Evolutionary conservation across 1,139 yeast species (phyloP), one percentile per base, ranked within the genome.

Genomic region (Hansenula anomala): DNA sequence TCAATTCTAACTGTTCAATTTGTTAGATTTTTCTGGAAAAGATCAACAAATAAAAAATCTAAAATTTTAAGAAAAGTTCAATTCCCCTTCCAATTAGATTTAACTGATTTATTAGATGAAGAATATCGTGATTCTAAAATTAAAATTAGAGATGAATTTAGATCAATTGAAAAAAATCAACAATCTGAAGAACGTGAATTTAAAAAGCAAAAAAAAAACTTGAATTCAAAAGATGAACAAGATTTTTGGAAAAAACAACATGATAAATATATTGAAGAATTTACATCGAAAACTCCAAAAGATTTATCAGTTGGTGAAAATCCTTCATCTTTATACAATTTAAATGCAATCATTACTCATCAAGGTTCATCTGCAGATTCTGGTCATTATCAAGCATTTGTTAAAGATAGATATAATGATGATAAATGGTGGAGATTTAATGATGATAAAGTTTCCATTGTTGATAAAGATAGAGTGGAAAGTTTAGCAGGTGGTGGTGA

Each of bases 401-500:
- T 85, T 23, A 79, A 76, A 52, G 90, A 87, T 59, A 76, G 74
- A 39, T 65, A 66, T 34, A 94, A 82, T 56, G 88, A 85, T 30
- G 78, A 81, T 33, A 73, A 71, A 50, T 92, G 99, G 99, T 92
- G 87, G 82, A 83, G 81, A 58, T 94, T 88, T 64, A 89, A 92
- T 59, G 99, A 92, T 60, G 96, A 90, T 62, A 83, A 84, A 59
- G 96, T 94, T n/a, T 67, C 80, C 10, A 66, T 73, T 30, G 89
- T 90, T 14, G 75, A 72, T 43, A 85, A 78, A 56, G 94, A 88
- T 39, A 87, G 78, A 58, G 78, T 92, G 46, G 96, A 88, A 58
- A 65, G 75, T 40, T 72, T 94, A 48, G 86, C 97, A 9, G 99
- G 98, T 34, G 99, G 99, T 38, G 97, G 98, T 45, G 98, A 94